These are phyloP conservation scores for Tolypocladium guangdongense DNA, from an alignment of 2,329 filamentous ascomycete species.

Conservation along the genomic window DNA sequence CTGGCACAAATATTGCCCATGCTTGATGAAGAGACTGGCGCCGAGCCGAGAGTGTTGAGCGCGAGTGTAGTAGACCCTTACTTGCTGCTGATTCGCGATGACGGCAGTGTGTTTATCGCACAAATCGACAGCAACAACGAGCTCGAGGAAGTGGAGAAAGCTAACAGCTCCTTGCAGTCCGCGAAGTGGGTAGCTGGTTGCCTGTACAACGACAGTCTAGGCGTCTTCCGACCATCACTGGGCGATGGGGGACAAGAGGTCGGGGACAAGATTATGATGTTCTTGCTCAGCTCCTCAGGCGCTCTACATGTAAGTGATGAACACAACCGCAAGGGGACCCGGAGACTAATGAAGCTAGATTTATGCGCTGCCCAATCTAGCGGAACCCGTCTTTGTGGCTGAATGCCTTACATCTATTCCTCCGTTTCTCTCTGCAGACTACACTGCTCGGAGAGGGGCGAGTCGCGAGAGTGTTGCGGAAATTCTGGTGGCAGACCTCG, in stretches of 20 bases:
- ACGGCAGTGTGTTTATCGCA: conserved; percentile 68
- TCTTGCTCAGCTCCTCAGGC: conserved; percentile 65
- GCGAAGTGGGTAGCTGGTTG: conserved; percentile 77
- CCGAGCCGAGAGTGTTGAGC: conserved; percentile 65
- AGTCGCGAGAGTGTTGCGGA: conserved; percentile 67
- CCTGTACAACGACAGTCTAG: conserved; percentile 59
- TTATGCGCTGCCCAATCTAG: conserved; percentile 64
- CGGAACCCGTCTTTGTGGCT: conserved; percentile 59
- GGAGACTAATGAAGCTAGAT: conserved; percentile 37
- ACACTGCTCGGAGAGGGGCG: conserved; percentile 55
- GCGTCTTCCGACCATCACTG: conserved; percentile 37
- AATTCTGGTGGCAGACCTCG: conserved; percentile 73
- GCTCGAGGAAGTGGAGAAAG: conserved; percentile 66
- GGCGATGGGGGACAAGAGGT: conserved; percentile 27
- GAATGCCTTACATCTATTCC: conserved; percentile 72
- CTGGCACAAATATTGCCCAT: conserved; percentile 87
- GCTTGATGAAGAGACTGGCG: conserved; percentile 79
- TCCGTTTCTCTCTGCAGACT: conserved; percentile 62
- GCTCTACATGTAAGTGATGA: conserved; percentile 54
- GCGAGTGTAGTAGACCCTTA: conserved; percentile 84
- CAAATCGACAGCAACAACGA: conserved; percentile 70
- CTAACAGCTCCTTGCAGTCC: conserved; percentile 41
- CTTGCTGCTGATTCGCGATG: conserved; percentile 71
- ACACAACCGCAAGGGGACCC: not conserved
- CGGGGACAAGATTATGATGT: conserved; percentile 53